Conservation (phyloP, 2,329 filamentous ascomycete species). For the Phaeoacremonium minimum region DNA sequence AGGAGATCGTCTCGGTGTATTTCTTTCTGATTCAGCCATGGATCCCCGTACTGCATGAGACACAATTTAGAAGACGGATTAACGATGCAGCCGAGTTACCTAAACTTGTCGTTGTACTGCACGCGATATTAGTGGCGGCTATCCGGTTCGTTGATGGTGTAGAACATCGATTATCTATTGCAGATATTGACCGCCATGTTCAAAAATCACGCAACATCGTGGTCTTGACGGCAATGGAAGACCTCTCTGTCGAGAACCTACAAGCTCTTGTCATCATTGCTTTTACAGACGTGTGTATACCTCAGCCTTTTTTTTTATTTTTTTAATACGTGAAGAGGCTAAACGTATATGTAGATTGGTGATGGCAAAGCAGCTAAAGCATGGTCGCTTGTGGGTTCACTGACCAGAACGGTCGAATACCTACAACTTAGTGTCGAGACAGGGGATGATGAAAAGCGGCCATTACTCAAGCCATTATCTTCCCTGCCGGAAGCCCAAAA, state of each 20-base stretch:
- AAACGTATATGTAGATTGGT: no score
- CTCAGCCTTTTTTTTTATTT: no score
- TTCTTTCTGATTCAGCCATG: conserved; percentile 31
- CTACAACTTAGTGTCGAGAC: conserved; percentile 28
- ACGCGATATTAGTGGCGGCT: conserved; percentile 26
- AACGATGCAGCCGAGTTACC: conserved; percentile 12
- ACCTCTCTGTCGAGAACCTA: conserved; percentile 26
- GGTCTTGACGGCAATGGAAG: conserved; percentile 25
- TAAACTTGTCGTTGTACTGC: conserved; percentile 23
- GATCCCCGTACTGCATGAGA: conserved; percentile 29
- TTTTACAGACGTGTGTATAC: conserved; percentile 19
- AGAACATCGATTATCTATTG: conserved; percentile 15
- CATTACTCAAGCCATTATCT: conserved; percentile 25
- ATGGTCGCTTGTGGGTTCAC: conserved; percentile 31
- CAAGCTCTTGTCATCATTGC: conserved; percentile 29
- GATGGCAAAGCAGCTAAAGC: conserved; percentile 24
- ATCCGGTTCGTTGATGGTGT: conserved; percentile 19
- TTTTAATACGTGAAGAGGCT: no score
- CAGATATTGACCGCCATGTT: conserved; percentile 12
- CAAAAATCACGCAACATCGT: conserved; percentile 22
- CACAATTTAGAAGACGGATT: conserved; percentile 16
- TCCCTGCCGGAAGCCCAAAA: conserved; percentile 23
- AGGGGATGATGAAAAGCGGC: conserved; percentile 15
- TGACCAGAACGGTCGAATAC: conserved; percentile 32
- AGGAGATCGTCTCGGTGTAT: conserved; percentile 26